Conservation (phyloP, 192 early-diverging fungal species). For the Mortierella claussenii region DNA sequence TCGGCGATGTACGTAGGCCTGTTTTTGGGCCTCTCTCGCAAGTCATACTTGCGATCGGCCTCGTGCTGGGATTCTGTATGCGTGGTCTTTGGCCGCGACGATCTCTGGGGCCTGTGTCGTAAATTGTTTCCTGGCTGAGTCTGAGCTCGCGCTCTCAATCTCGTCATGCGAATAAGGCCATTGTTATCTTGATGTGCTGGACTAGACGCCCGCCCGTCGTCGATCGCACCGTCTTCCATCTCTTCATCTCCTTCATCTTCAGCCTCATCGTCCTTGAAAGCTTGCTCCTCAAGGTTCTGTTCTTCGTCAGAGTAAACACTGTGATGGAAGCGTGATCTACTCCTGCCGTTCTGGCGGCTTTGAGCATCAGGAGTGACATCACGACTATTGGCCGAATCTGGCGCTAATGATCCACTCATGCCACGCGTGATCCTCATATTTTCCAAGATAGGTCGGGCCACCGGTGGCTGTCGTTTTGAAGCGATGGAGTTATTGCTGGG, state of each 20-base stretch:
- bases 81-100: conserved; percentile 7
- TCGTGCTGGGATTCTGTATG: conserved; percentile 23
- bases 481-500: conserved; percentile 12
- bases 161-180: conserved; percentile 25
- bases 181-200: conserved; percentile 17
- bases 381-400: conserved; percentile 39
- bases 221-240: neutral
- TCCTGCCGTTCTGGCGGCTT: conserved; percentile 1
- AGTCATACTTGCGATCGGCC: conserved; percentile 37
- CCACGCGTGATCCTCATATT: conserved; percentile 54
- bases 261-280: conserved; percentile 1
- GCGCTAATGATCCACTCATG: conserved; percentile 32
- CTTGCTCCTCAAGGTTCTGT: conserved; percentile 3
- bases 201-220: conserved; percentile 16
- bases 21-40: conserved; percentile 47
- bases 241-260: conserved; percentile 19
- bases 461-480: conserved; percentile 17
- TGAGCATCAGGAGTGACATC: conserved; percentile 29
- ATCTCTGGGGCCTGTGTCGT: conserved; percentile 10
- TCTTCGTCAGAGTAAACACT: conserved; percentile 22
- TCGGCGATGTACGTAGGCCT: conserved; percentile 42
- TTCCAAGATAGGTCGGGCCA: conserved; percentile 21
- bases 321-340: conserved; percentile 11
- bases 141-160: conserved; percentile 27
- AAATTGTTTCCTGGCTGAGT: conserved; percentile 18